Base-by-base conservation (phyloP, 306 rosid genomes). In the Trifolium fragiferum region DNA sequence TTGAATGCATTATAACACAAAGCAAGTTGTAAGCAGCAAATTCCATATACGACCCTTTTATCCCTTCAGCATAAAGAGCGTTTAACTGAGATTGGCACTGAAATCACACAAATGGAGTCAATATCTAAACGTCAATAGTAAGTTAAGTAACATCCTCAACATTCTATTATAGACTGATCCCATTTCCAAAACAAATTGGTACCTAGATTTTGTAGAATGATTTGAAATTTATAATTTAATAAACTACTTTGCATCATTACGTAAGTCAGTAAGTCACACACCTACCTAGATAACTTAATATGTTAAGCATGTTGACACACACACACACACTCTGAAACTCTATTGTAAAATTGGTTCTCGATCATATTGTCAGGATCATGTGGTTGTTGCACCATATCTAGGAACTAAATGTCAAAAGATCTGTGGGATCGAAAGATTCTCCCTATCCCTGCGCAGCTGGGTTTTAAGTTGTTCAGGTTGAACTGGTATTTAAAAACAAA, bases 1-100 rank as follows among this genome's bases (percentile, higher is more conserved):
- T 95, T 50, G 99, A 90, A 85, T 95, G 97, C 86, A 95, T 55
- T 78, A 95, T 90, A 21, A 88, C 98, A 80, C 97, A 95, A 25
- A 95, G 97, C 80, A 95, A 82, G 90, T 89, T 87, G 91, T 95
- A 95, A 5, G 98, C 99, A 81, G 98, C 85, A 84, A 95, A 95
- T 82, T 95, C 99, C 98, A 95, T 85, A 76, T 84, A 75, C 25
- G 91, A 95, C 63, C 99, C 98, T 82, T 86, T 84, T 78, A 89
- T 90, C 75, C 99, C 99, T 60, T 95, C 99, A 2, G 90, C 92
- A 76, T 95, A 95, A 20, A 95, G 90, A 61, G 89, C 81, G 82
- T 76, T 80, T 77, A 95, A 75, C 89, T 92, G 99, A 62, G 98
- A 92, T 74, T 89, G 97, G 82, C 99, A 95, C 98, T 95, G 90